Evolutionary conservation across 768 basidiomycete genomes (phyloP).

Genomic region (Grammothele lineata): DNA sequence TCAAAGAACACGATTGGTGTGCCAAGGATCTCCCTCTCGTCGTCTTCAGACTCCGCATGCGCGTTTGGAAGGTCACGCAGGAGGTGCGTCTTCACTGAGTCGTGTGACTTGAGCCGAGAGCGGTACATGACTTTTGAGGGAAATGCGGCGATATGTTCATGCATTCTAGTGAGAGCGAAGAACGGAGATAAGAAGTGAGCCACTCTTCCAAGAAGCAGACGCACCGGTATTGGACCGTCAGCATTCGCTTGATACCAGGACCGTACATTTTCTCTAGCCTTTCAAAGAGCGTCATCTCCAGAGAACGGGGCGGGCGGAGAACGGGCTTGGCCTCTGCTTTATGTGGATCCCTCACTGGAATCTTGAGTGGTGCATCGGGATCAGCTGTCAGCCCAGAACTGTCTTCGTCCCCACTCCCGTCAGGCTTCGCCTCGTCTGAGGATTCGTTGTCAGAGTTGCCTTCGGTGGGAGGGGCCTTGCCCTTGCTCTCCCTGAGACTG

Average conservation of each 20-base stretch:
- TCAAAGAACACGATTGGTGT: conserved; percentile 91
- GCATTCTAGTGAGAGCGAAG: conserved; percentile 73
- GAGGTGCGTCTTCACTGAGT: conserved; percentile 66
- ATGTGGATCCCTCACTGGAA: conserved; percentile 1
- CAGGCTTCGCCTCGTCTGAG: not conserved
- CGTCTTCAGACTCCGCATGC: conserved; percentile 51
- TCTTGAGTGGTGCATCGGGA: conserved; percentile 1
- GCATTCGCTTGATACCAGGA: conserved; percentile 74
- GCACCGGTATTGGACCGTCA: conserved; percentile 86
- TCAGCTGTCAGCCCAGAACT: conserved; percentile 4
- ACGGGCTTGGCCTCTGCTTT: conserved; percentile 5
- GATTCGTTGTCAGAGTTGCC: not conserved
- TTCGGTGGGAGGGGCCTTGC: not conserved
- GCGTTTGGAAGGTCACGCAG: conserved; percentile 66
- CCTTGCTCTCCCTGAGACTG: not conserved
- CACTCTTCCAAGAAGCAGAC: conserved; percentile 21
- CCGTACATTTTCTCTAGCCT: conserved; percentile 90
- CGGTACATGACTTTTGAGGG: conserved; percentile 81
- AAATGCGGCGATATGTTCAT: conserved; percentile 77
- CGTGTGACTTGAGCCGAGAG: conserved; percentile 63
- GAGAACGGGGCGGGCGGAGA: conserved; percentile 59
- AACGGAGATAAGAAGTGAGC: no score
- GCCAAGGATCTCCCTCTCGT: conserved; percentile 64
- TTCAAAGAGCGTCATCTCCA: conserved; percentile 91
- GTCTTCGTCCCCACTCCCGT: conserved; percentile 5